Percentiles rank a stretch among this genome's conserved stretches.
phyloP scores from a whole-genome alignment of 208 protist species.

The Leishmania major region DNA sequence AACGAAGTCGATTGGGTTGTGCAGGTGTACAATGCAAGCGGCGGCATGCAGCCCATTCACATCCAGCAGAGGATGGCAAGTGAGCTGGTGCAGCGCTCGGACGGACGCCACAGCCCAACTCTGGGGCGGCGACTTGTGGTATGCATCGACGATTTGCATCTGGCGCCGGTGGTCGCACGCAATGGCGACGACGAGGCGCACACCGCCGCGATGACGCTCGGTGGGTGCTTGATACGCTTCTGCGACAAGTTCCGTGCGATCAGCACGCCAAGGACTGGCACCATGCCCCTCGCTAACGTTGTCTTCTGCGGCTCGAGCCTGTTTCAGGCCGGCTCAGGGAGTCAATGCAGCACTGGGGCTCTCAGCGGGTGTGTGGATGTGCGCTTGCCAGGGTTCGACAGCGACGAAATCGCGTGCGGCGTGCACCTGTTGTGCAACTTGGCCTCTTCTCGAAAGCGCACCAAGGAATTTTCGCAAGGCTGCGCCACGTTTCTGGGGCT shows the following conservation, averaged over 20 bases:
- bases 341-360: conserved; percentile 19
- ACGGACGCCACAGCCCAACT: conserved; percentile 56
- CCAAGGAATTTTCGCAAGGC: conserved; percentile 44
- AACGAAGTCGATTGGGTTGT: conserved; percentile 60
- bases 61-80: conserved; percentile 68
- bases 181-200: conserved; percentile 1
- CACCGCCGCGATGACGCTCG: conserved; percentile 25
- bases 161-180: conserved; percentile 29
- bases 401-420: conserved; percentile 57
- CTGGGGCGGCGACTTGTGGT: conserved; percentile 74
- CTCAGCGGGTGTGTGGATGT: conserved; percentile 51
- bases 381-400: conserved; percentile 56
- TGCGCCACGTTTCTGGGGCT: conserved; percentile 51
- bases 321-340: conserved; percentile 11
- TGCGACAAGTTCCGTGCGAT: conserved; percentile 68
- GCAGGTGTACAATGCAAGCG: conserved; percentile 56
- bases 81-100: conserved; percentile 48
- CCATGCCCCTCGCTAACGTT: conserved; percentile 57
- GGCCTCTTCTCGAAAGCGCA: conserved; percentile 53
- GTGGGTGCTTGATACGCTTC: conserved; percentile 65
- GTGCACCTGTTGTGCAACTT: conserved; percentile 62
- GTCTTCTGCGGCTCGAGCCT: conserved; percentile 54
- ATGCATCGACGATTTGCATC: conserved; percentile 87
- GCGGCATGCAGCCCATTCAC: conserved; percentile 37
- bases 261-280: conserved; percentile 60